Conservation (phyloP, 768 basidiomycete genomes). For the Lyophyllum decastes region DNA sequence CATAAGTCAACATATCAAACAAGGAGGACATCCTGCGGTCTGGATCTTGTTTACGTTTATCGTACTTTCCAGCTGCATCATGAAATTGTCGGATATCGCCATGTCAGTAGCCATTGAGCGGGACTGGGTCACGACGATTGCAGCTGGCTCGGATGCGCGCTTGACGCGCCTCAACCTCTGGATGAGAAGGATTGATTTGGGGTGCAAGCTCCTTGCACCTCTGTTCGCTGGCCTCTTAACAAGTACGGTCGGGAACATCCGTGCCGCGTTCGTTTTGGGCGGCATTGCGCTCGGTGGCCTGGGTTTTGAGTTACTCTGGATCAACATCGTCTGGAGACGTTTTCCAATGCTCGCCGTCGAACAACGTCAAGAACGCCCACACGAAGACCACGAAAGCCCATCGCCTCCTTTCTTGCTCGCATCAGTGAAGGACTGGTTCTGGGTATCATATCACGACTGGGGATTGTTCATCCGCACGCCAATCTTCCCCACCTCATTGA, state of each 20-base stretch:
- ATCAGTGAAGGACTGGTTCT: background rate
- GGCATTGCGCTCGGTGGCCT: constrained; percentile 35
- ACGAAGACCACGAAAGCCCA: background rate
- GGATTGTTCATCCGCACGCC: background rate
- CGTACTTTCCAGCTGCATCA: constrained; percentile 31
- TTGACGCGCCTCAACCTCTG: constrained; percentile 47
- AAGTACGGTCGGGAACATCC: constrained; percentile 29
- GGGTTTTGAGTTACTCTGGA: constrained; percentile 36
- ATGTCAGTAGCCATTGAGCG: constrained; percentile 48
- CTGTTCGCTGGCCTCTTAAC: constrained; percentile 52
- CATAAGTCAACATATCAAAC: background rate
- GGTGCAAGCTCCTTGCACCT: constrained; percentile 51
- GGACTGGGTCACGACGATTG: constrained; percentile 51
- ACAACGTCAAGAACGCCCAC: constrained; percentile 21
- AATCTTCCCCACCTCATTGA: background rate
- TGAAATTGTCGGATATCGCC: constrained; percentile 40
- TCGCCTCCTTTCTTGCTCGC: background rate
- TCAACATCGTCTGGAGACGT: constrained; percentile 32
- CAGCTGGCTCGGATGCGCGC: constrained; percentile 27
- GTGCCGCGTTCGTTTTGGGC: constrained; percentile 33
- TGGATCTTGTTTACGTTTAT: constrained; percentile 35
- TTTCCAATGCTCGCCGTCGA: constrained; percentile 33
- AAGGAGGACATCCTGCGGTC: constrained; percentile 17
- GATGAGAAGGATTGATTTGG: constrained; percentile 42
- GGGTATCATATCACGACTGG: background rate